These are phyloP conservation scores for Paraurostyla sp. DNA, from an alignment of 73 alveolate species.

Conservation along the genomic window DNA sequence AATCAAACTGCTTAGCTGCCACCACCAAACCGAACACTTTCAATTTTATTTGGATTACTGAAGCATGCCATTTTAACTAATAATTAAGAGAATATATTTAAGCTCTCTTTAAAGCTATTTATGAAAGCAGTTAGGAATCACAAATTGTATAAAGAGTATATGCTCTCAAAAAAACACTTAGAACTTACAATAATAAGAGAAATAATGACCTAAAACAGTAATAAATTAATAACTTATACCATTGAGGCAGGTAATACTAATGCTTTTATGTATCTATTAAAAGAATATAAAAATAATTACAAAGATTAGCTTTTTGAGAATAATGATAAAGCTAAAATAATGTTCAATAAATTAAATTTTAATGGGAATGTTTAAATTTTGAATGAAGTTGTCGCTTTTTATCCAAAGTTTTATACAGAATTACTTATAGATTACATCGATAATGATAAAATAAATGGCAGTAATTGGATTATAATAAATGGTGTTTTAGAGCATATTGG, in stretches of 20 bases:
- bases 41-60: background rate
- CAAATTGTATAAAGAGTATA: background rate
- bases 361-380: slow-evolving; percentile 1
- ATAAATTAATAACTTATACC: background rate
- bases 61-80: slow-evolving; percentile 1
- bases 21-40: background rate
- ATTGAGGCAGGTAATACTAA: background rate
- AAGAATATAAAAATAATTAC: slow-evolving; percentile 3
- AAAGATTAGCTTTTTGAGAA: background rate
- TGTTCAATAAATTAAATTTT: background rate
- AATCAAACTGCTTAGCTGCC: background rate
- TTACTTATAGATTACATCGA: background rate
- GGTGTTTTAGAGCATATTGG: background rate
- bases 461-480: background rate
- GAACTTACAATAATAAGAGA: slow-evolving; percentile 38
- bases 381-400: background rate
- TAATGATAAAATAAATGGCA: background rate
- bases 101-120: background rate
- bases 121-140: background rate
- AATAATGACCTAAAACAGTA: background rate
- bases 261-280: background rate
- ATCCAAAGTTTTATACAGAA: background rate
- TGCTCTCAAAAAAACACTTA: background rate
- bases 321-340: background rate
- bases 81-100: background rate